phyloP scores from a whole-genome alignment of 2,329 filamentous ascomycete species.

The Fusarium solani-melongenae region DNA sequence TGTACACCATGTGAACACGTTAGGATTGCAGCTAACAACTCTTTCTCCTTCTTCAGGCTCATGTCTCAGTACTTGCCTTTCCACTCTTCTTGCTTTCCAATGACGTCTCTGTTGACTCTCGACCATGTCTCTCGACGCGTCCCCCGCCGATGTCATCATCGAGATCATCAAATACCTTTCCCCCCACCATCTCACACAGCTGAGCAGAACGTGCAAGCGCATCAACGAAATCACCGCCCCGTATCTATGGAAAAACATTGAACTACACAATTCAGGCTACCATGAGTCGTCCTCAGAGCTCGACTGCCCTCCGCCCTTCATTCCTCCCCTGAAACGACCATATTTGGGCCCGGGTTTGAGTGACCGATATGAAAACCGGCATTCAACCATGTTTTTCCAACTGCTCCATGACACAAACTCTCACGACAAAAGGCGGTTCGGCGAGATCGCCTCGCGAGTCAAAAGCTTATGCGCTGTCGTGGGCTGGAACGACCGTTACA shows the following conservation, averaged over 20 bases:
- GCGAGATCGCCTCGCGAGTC: neutral
- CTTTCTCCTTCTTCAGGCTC: neutral
- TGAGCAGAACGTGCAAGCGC: slow-evolving; percentile 8
- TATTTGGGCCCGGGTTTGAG: neutral
- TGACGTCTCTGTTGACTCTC: neutral
- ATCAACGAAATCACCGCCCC: neutral
- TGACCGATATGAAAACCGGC: neutral
- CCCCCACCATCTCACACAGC: neutral
- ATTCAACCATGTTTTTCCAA: neutral
- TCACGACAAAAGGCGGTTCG: neutral
- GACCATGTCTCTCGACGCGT: neutral
- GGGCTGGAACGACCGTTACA: neutral
- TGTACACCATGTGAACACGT: neutral
- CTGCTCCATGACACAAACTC: neutral
- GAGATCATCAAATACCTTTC: neutral
- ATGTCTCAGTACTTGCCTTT: neutral
- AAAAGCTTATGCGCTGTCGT: slow-evolving; percentile 22
- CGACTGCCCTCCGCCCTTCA: slow-evolving; percentile 1
- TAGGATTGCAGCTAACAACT: neutral
- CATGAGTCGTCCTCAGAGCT: slow-evolving; percentile 25
- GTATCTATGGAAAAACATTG: slow-evolving; percentile 20
- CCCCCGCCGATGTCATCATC: neutral
- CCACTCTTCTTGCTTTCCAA: neutral
- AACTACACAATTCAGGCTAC: slow-evolving; percentile 23
- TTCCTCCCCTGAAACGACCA: neutral